These are phyloP conservation scores for Sugiyamaella boreocaroliniensis DNA, from an alignment of 805 yeast species.

Conservation along the genomic window DNA sequence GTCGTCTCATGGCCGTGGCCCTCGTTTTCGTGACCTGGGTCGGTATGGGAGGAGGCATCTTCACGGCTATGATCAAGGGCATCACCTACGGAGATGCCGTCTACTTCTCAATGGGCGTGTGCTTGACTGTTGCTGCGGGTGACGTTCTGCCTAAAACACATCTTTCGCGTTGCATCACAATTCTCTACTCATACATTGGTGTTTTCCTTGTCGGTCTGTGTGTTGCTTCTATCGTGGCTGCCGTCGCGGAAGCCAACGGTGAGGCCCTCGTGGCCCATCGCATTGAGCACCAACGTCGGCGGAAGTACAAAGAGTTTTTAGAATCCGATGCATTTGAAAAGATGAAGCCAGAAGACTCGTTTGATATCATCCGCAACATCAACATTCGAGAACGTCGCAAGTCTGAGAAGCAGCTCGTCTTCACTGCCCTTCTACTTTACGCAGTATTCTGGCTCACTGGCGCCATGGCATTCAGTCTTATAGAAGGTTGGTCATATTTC, in stretches of 20 bases:
- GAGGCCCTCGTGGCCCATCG: conserved; percentile 63
- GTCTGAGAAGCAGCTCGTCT: conserved; percentile 27
- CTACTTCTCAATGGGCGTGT: conserved; percentile 66
- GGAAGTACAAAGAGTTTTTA: conserved; percentile 25
- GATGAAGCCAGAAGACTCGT: conserved; percentile 38
- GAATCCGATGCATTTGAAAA: conserved; percentile 1
- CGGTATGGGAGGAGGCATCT: conserved; percentile 60
- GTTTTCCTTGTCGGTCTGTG: conserved; percentile 68
- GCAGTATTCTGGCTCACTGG: conserved; percentile 63
- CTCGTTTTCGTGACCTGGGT: conserved; percentile 63
- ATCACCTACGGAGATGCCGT: conserved; percentile 58
- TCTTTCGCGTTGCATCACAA: conserved; percentile 50
- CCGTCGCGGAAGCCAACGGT: conserved; percentile 53
- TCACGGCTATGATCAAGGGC: conserved; percentile 37
- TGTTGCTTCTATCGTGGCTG: conserved; percentile 59
- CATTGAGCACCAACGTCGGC: conserved; percentile 45
- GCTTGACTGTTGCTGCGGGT: conserved; percentile 77
- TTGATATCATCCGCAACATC: conserved; percentile 49
- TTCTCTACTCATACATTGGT: conserved; percentile 64
- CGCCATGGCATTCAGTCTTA: conserved; percentile 50
- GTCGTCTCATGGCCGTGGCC: conserved; percentile 67
- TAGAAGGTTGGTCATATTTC: conserved; percentile 70
- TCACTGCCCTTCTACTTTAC: conserved; percentile 41
- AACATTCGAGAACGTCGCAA: conserved; percentile 27
- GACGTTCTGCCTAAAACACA: conserved; percentile 53